Evolutionary conservation across 257 asterid genomes (phyloP), one percentile per base, ranked within the genome.

Genomic region (Solanum raphanifolium): DNA sequence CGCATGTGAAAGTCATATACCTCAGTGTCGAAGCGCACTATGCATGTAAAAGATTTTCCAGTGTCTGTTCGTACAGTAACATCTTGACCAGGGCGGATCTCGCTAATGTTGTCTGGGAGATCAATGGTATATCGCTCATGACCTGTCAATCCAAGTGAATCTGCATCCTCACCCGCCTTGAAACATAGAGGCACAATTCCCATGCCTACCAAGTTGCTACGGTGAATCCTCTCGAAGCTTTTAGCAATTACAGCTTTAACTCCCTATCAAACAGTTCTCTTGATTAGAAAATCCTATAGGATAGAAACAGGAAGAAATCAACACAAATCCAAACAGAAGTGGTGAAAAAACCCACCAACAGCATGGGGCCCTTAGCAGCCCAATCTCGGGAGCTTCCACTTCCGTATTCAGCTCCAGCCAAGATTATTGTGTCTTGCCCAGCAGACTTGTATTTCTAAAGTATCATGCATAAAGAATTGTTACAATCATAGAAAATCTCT

Each of bases 11-110:
- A 62, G 71, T 62, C 16, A 62, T 60, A 62, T 62, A 94, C 98
- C 98, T 94, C 96, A 16, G 98, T 94, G 89, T 94, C 96, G 35
- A 93, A 94, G 87, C 96, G 98, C 81, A 83, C 96, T n/a, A 92
- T 88, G 95, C 98, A 93, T 18, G 95, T 92, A 91, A 94, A 94
- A 62, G 91, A 89, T 91, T 94, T 94, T 78, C 95, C 98, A 23
- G 69, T 27, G 91, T 94, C 94, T 0, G 96, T 93, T 20, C 52
- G 74, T 76, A 94, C 94, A 10, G 93, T 87, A 31, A 94, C 90
- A 84, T 94, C 94, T 92, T 94, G 98, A 74, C 98, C 98, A 7
- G 98, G 98, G 83, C 87, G 93, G 89, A 94, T 92, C 35, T 93
- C 94, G 18, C 91, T 92, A 31, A 94, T 88, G 2, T 92, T 90